These are phyloP conservation scores for Aegilops tauschii DNA, from an alignment of 176 grass and related monocot species.

Conservation along the genomic window DNA sequence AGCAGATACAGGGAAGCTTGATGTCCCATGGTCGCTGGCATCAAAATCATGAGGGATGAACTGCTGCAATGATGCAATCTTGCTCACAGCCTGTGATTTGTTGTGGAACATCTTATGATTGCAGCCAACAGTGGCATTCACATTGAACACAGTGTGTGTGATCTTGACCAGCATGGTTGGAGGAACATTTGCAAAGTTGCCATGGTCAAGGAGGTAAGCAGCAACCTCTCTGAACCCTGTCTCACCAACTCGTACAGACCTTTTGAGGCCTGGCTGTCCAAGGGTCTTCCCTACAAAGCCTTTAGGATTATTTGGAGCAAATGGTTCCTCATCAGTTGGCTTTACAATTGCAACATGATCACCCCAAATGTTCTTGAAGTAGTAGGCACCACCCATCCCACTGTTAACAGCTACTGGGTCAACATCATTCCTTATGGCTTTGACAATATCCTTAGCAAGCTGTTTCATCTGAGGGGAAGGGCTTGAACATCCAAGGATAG, in stretches of 20 bases:
- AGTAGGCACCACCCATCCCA: constrained; percentile 94
- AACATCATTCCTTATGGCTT: constrained; percentile 72
- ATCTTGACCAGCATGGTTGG: constrained; percentile 88
- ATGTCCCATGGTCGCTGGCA: constrained; percentile 92
- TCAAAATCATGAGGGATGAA: constrained; percentile 93
- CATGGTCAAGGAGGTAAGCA: constrained; percentile 75
- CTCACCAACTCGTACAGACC: constrained; percentile 87
- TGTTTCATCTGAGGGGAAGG: constrained; percentile 67
- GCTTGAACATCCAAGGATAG: constrained; percentile 78
- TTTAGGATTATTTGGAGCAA: constrained; percentile 96
- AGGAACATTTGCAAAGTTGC: constrained; percentile 84
- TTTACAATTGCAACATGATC: constrained; percentile 92
- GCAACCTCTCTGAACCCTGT: constrained; percentile 92
- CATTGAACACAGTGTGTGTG: constrained; percentile 78
- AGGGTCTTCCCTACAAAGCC: constrained; percentile 79
- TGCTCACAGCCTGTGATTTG: constrained; percentile 59
- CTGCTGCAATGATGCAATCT: constrained; percentile 91
- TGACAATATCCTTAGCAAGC: constrained; percentile 69
- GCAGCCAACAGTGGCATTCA: constrained; percentile 55
- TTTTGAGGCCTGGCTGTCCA: constrained; percentile 90
- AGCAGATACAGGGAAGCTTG: constrained; percentile 84
- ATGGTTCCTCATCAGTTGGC: constrained; percentile 96
- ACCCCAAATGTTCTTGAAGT: constrained; percentile 69
- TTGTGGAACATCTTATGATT: constrained; percentile 44
- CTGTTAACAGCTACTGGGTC: constrained; percentile 73